Conservation (phyloP, 306 rosid genomes). For the Cicer cuneatum region DNA sequence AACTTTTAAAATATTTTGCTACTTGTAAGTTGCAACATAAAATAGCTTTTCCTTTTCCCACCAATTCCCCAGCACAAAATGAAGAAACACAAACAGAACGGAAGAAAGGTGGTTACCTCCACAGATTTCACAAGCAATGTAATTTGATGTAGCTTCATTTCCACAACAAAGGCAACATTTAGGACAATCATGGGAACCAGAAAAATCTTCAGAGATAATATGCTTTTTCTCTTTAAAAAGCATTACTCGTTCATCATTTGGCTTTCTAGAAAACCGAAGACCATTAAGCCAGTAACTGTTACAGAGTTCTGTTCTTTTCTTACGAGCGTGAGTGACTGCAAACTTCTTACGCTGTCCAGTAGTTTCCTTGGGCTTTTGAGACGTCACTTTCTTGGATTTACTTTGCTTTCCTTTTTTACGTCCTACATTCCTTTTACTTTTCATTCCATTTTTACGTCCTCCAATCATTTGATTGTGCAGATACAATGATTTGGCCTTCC, state of each 20-base stretch:
- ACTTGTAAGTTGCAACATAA: constrained; percentile 19
- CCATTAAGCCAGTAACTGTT: constrained; percentile 91
- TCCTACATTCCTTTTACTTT: constrained; percentile 50
- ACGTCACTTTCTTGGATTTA: constrained; percentile 59
- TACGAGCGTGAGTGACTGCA: constrained; percentile 43
- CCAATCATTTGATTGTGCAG: constrained; percentile 62
- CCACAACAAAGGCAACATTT: constrained; percentile 82
- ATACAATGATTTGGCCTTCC: constrained; percentile 71
- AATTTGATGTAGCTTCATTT: constrained; percentile 54
- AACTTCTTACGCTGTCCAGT: constrained; percentile 50
- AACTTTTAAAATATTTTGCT: neutral
- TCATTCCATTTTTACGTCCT: constrained; percentile 62
- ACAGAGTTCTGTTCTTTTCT: constrained; percentile 58
- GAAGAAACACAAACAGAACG: constrained; percentile 17
- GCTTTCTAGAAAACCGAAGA: constrained; percentile 75
- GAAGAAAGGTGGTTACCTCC: constrained; percentile 62
- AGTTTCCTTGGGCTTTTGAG: constrained; percentile 57
- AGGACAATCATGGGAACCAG: constrained; percentile 54
- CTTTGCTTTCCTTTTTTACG: constrained; percentile 67
- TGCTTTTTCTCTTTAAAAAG: constrained; percentile 69
- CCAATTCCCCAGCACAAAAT: constrained; percentile 30
- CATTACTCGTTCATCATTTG: constrained; percentile 71
- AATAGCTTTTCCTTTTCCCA: constrained; percentile 31
- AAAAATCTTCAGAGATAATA: constrained; percentile 50
- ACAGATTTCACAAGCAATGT: constrained; percentile 82